Percentiles rank a stretch among this genome's conserved stretches.
Conservation (phyloP, 2,329 filamentous ascomycete species). For the Aaosphaeria pasadenensis region DNA sequence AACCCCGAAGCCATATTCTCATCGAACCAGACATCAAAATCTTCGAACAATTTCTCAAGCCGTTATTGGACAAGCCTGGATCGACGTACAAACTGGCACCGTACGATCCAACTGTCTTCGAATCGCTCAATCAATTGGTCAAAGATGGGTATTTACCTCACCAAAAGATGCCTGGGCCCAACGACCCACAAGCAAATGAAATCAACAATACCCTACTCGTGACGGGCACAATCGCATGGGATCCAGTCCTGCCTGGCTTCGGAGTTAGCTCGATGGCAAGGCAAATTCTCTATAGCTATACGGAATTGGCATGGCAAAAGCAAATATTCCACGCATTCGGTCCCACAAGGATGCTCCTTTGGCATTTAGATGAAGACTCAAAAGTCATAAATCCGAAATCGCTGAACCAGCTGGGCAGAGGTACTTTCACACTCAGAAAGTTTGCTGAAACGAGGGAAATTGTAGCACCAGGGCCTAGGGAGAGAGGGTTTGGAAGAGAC, state of each 20-base stretch:
- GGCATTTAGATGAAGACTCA: conserved; percentile 63
- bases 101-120: conserved; percentile 17
- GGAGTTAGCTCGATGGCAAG: conserved; percentile 56
- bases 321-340: conserved; percentile 72
- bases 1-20: conserved; percentile 79
- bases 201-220: conserved; percentile 71
- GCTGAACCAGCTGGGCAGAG: conserved; percentile 54
- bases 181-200: conserved; percentile 42
- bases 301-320: conserved; percentile 56
- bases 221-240: conserved; percentile 35
- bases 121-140: conserved; percentile 52
- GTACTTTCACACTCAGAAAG: conserved; percentile 59
- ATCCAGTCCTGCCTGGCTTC: conserved; percentile 43
- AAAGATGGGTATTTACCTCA: conserved; percentile 51
- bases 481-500: conserved; percentile 11
- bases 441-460: conserved; percentile 53
- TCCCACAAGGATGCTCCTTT: conserved; percentile 73
- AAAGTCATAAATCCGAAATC: conserved; percentile 57
- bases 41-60: conserved; percentile 60
- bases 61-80: conserved; percentile 36
- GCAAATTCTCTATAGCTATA: conserved; percentile 61
- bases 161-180: conserved; percentile 46
- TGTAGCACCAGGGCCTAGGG: conserved; percentile 11
- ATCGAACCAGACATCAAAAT: conserved; percentile 66
- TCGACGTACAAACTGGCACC: conserved; percentile 49